Percentiles rank a stretch among this genome's conserved stretches.
Evolutionary conservation across 164 flowering plant genomes (phyloP).

Genomic region (Chloranthus sessilifolius): DNA sequence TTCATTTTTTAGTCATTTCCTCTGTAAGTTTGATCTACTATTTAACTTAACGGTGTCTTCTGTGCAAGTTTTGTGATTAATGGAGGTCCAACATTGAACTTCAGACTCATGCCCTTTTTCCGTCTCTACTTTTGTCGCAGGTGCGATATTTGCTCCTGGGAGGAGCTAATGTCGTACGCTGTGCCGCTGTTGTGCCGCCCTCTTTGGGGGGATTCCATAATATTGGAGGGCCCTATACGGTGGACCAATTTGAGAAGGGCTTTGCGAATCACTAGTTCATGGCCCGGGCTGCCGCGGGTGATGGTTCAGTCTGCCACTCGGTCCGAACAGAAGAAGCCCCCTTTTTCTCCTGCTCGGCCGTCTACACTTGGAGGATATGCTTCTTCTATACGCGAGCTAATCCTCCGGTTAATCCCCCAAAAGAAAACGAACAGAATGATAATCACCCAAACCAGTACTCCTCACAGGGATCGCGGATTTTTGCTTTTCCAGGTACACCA

Average conservation of each 20-base stretch:
- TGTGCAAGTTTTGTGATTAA: constrained; percentile 25
- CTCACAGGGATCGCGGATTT: constrained; percentile 36
- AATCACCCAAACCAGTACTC: constrained; percentile 24
- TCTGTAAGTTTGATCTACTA: constrained; percentile 15
- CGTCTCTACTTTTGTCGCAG: constrained; percentile 75
- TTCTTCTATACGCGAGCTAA: constrained; percentile 44
- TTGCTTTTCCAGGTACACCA: constrained; percentile 58
- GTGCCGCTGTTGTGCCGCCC: constrained; percentile 41
- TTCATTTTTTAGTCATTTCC: neutral
- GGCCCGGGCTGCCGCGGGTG: constrained; percentile 67
- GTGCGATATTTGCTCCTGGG: constrained; percentile 99
- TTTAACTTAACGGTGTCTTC: constrained; percentile 11
- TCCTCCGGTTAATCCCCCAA: constrained; percentile 20
- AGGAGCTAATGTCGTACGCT: constrained; percentile 99
- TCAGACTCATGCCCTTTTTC: constrained; percentile 54
- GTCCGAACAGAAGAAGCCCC: constrained; percentile 63
- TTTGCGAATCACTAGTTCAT: constrained; percentile 64
- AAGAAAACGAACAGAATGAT: constrained; percentile 22
- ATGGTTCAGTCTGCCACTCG: constrained; percentile 76
- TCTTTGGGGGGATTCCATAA: constrained; percentile 57
- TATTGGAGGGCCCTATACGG: constrained; percentile 59
- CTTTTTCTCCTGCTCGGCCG: constrained; percentile 62
- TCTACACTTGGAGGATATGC: constrained; percentile 50
- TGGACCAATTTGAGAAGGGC: constrained; percentile 72
- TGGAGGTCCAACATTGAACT: constrained; percentile 41